Conservation (phyloP, 108 stramenopile species). For the Fragilaria radians region DNA sequence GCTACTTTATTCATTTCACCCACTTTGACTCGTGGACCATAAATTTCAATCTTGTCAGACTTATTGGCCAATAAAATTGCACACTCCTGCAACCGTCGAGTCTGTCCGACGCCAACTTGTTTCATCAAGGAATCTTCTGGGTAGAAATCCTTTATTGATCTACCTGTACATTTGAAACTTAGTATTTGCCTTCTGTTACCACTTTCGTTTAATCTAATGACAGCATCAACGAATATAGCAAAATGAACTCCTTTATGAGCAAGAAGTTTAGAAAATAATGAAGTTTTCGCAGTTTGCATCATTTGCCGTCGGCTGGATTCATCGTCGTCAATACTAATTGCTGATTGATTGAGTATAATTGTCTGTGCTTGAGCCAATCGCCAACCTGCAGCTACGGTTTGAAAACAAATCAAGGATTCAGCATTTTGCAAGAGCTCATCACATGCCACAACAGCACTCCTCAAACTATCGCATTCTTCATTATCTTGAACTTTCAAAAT, state of each 20-base stretch:
- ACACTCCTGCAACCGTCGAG: constrained; percentile 90
- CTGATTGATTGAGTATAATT: constrained; percentile 63
- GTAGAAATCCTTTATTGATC: constrained; percentile 89
- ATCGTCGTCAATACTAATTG: constrained; percentile 46
- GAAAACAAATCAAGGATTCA: constrained; percentile 95
- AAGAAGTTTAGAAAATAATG: constrained; percentile 94
- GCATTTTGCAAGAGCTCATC: constrained; percentile 97
- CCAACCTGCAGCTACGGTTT: constrained; percentile 98
- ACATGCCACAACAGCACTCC: constrained; percentile 88
- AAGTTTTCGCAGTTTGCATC: constrained; percentile 91
- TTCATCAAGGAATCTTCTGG: constrained; percentile 97
- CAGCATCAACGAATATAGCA: constrained; percentile 95
- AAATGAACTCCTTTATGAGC: constrained; percentile 96
- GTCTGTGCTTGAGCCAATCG: constrained; percentile 85
- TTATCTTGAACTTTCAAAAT: constrained; percentile 97
- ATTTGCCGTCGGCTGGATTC: constrained; percentile 82
- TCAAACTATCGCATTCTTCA: constrained; percentile 97
- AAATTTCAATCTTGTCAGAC: constrained; percentile 99
- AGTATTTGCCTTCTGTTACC: constrained; percentile 96
- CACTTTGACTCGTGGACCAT: constrained; percentile 96
- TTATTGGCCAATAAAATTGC: constrained; percentile 99
- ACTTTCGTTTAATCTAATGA: constrained; percentile 87
- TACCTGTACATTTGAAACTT: constrained; percentile 95
- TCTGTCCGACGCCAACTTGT: constrained; percentile 95
- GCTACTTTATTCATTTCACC: constrained; percentile 95